Percentiles rank a stretch among this genome's conserved stretches.
These are phyloP conservation scores for Penicillium herquei DNA, from an alignment of 495 filamentous ascomycete species.

Conservation along the genomic window DNA sequence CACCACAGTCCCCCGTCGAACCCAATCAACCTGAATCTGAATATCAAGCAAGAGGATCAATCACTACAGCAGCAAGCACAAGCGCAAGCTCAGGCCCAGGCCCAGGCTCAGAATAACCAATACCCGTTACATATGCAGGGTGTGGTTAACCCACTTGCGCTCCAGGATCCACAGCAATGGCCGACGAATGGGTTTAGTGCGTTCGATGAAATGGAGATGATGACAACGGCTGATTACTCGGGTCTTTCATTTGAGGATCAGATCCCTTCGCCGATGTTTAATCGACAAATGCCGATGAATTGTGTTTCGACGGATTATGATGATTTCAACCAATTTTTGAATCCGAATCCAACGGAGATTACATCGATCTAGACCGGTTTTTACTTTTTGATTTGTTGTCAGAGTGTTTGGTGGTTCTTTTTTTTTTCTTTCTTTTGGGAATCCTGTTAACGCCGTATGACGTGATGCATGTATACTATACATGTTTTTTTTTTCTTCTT, in stretches of 20 bases:
- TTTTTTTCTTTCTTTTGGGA: slow-evolving; percentile 1
- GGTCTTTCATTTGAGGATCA: slow-evolving; percentile 38
- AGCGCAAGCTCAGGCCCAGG: too few species aligned
- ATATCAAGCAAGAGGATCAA: slow-evolving; percentile 31
- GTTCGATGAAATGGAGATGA: slow-evolving; percentile 46
- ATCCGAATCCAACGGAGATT: slow-evolving; percentile 44
- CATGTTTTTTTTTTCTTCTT: slow-evolving; percentile 23
- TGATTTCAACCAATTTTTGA: slow-evolving; percentile 45
- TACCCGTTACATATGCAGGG: slow-evolving; percentile 33
- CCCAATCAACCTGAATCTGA: neutral
- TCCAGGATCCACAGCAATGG: slow-evolving; percentile 33
- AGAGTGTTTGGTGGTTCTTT: neutral
- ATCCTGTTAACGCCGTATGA: slow-evolving; percentile 30
- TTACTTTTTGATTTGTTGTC: slow-evolving; percentile 5
- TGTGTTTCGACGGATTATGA: slow-evolving; percentile 43
- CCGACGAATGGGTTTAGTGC: slow-evolving; percentile 31
- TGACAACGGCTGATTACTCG: slow-evolving; percentile 33
- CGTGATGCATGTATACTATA: slow-evolving; percentile 41
- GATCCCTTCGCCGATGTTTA: slow-evolving; percentile 40
- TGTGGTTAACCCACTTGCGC: slow-evolving; percentile 40
- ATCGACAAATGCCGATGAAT: slow-evolving; percentile 37
- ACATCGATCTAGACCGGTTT: slow-evolving; percentile 31
- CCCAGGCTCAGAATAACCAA: neutral
- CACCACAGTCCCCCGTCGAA: slow-evolving; percentile 27
- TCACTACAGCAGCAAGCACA: slow-evolving; percentile 6